These are phyloP conservation scores for Telopea speciosissima DNA, from an alignment of 177 flowering plant species.

Conservation along the genomic window DNA sequence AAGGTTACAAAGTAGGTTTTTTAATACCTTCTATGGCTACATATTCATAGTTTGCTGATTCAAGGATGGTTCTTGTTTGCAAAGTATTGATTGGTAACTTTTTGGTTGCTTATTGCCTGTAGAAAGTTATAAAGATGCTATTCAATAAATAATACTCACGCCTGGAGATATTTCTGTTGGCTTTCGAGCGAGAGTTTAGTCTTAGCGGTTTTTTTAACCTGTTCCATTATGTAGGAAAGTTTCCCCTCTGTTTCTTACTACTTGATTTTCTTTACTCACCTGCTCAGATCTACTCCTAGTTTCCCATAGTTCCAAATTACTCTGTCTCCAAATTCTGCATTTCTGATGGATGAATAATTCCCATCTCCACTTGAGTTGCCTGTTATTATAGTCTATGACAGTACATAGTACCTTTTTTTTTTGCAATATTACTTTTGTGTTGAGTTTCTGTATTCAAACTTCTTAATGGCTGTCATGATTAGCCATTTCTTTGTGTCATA, in stretches of 20 bases:
- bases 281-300: background rate
- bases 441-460: background rate
- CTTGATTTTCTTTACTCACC: background rate
- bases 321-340: background rate
- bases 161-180: background rate
- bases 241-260: no score
- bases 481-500: conserved; percentile 9
- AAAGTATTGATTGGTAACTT: background rate
- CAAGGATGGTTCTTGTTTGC: background rate
- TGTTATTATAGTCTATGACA: background rate
- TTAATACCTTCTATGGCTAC: background rate
- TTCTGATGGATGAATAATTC: background rate
- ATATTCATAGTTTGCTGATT: background rate
- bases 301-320: background rate
- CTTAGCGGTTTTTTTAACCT: background rate
- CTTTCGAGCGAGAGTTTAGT: background rate
- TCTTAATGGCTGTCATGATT: conserved; percentile 1
- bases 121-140: background rate
- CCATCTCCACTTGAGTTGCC: background rate
- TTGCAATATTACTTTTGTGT: background rate
- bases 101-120: background rate
- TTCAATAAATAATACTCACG: background rate
- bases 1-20: conserved; percentile 54
- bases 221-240: background rate
- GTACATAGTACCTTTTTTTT: background rate